Percentiles rank a stretch among this genome's conserved stretches.
phyloP scores from a whole-genome alignment of 2,329 filamentous ascomycete genomes.

The Shiraia bambusicola region DNA sequence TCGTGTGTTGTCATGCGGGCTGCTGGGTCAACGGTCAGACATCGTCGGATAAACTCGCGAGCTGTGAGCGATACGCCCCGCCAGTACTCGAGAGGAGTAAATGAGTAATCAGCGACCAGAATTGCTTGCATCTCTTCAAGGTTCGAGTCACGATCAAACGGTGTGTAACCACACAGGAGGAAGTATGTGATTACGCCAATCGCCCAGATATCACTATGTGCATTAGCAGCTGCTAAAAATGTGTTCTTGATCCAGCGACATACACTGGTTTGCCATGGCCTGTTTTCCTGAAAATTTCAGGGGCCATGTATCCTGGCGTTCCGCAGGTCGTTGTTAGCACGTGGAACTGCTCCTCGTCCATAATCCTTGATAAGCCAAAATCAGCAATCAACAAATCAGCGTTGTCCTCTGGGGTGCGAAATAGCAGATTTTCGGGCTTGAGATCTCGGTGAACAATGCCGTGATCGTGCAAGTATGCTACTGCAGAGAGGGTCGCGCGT shows the following conservation, averaged over 20 bases:
- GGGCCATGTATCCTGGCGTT: constrained; percentile 98
- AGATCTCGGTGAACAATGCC: constrained; percentile 97
- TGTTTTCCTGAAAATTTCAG: constrained; percentile 98
- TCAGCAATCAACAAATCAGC: constrained; percentile 95
- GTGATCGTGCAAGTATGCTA: constrained; percentile 97
- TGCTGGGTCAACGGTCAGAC: constrained; percentile 85
- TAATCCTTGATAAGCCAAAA: constrained; percentile 92
- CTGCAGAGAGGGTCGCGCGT: constrained; percentile 91
- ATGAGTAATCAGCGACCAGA: constrained; percentile 91
- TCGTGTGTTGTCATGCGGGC: constrained; percentile 89
- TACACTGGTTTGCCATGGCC: constrained; percentile 96
- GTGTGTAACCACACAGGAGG: constrained; percentile 94
- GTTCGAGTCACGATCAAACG: constrained; percentile 95
- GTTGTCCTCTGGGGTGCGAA: constrained; percentile 96
- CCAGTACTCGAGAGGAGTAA: constrained; percentile 95
- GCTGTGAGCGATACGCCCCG: constrained; percentile 80
- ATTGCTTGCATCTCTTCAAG: constrained; percentile 99
- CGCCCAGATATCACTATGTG: constrained; percentile 81
- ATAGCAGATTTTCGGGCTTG: constrained; percentile 95
- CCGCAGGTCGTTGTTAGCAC: constrained; percentile 97
- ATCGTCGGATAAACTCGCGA: constrained; percentile 88
- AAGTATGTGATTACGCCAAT: constrained; percentile 99
- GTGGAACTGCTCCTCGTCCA: constrained; percentile 99
- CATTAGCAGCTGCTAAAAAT: constrained; percentile 9
- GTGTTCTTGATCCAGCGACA: constrained; percentile 11